Conservation (phyloP, 345 rosid genomes). For the Euphorbia lathyris region DNA sequence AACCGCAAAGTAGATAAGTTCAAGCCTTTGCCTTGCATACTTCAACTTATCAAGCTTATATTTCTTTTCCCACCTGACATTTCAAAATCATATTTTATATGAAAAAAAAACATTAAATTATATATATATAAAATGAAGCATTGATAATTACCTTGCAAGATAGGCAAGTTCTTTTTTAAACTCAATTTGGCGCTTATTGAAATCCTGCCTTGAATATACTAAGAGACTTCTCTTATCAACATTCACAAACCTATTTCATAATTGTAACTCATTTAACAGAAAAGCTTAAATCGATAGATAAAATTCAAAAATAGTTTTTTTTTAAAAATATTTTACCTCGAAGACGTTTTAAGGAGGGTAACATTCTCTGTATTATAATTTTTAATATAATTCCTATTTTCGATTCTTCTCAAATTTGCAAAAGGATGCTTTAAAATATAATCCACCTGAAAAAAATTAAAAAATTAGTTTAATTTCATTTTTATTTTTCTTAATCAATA, state of each 20-base stretch:
- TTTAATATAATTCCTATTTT: not conserved
- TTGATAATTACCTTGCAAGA: not conserved
- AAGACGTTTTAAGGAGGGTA: conserved; percentile 7
- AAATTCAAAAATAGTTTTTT: too few species aligned
- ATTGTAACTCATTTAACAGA: too few species aligned
- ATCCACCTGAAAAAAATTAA: conserved; percentile 2
- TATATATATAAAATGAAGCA: not conserved
- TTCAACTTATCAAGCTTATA: conserved; percentile 9
- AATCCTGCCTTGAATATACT: not conserved
- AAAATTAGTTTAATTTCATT: too few species aligned
- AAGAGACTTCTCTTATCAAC: not conserved
- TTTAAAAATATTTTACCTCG: not conserved
- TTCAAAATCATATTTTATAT: too few species aligned
- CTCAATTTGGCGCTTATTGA: not conserved
- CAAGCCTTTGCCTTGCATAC: conserved; percentile 15
- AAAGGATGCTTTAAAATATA: not conserved
- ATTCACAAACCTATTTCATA: not conserved
- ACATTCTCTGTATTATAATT: not conserved
- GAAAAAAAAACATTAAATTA: too few species aligned
- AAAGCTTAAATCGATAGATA: too few species aligned
- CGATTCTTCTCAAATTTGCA: not conserved
- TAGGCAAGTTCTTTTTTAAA: not conserved
- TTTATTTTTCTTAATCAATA: not conserved
- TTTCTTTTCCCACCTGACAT: conserved; percentile 14
- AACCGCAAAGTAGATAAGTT: conserved; percentile 1